These are phyloP conservation scores for Ramularia collo-cygni DNA, from an alignment of 2,329 filamentous ascomycete species.

Conservation along the genomic window DNA sequence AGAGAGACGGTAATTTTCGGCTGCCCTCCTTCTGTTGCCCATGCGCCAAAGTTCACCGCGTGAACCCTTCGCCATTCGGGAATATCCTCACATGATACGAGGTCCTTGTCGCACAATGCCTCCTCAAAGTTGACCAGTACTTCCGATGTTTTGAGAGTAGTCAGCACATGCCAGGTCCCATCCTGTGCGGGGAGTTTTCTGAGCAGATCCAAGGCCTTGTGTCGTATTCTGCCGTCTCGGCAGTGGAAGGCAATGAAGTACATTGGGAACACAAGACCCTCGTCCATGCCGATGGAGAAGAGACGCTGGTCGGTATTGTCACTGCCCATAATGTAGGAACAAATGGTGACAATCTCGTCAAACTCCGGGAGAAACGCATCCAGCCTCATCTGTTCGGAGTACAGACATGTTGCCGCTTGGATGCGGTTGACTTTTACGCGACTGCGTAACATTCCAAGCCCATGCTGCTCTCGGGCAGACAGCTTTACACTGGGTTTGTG, in stretches of 20 bases:
- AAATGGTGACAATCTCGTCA: constrained; percentile 27
- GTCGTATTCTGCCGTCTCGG: constrained; percentile 23
- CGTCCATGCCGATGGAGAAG: constrained; percentile 25
- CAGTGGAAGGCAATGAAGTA: constrained; percentile 26
- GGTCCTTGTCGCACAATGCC: constrained; percentile 9
- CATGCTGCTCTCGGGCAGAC: constrained; percentile 25
- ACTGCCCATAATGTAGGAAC: constrained; percentile 23
- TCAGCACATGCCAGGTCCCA: constrained; percentile 26
- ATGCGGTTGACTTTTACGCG: constrained; percentile 27
- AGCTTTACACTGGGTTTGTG: constrained; percentile 23
- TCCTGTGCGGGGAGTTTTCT: constrained; percentile 19
- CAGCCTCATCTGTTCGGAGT: constrained; percentile 21
- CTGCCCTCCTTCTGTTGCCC: constrained; percentile 11
- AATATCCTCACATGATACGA: constrained; percentile 22
- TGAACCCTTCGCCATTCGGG: constrained; percentile 28
- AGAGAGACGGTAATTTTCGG: constrained; percentile 16
- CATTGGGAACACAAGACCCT: constrained; percentile 26
- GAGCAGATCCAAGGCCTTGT: constrained; percentile 21
- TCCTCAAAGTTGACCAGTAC: constrained; percentile 23
- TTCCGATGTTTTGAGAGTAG: constrained; percentile 20
- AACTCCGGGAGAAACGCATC: constrained; percentile 24
- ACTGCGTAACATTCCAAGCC: constrained; percentile 24
- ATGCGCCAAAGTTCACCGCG: constrained; percentile 20
- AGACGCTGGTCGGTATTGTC: constrained; percentile 23
- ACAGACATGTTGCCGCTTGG: constrained; percentile 21